These are phyloP conservation scores for Macadamia integrifolia DNA, from an alignment of 164 flowering plant genomes.

Conservation along the genomic window DNA sequence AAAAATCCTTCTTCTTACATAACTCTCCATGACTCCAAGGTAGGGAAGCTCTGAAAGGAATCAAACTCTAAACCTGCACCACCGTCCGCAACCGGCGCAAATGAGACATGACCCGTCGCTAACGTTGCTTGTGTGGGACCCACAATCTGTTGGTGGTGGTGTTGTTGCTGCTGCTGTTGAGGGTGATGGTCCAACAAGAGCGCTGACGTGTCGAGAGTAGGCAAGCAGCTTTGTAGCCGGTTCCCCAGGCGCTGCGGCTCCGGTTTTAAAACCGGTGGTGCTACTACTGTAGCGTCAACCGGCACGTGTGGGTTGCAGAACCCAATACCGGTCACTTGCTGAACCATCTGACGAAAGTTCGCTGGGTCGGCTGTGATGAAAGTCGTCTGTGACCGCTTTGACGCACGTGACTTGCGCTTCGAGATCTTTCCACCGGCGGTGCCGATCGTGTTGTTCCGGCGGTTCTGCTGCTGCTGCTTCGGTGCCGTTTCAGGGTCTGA, in stretches of 20 bases:
- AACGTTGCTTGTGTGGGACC: constrained; percentile 8
- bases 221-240: constrained; percentile 34
- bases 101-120: constrained; percentile 7
- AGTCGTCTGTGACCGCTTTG: constrained; percentile 72
- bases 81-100: constrained; percentile 14
- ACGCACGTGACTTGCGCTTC: constrained; percentile 74
- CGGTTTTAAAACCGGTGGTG: constrained; percentile 49
- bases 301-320: constrained; percentile 27
- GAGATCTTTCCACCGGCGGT: constrained; percentile 34
- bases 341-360: constrained; percentile 96
- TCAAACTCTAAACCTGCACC: constrained; percentile 36
- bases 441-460: constrained; percentile 1
- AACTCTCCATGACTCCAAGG: constrained; percentile 83
- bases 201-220: constrained; percentile 78
- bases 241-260: constrained; percentile 53
- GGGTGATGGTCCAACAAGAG: constrained; percentile 41
- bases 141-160: constrained; percentile 1
- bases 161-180: constrained; percentile 9
- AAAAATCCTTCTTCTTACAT: constrained; percentile 21
- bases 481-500: constrained; percentile 36
- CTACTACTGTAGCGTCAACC: neutral
- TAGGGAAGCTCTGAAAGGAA: constrained; percentile 55
- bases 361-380: constrained; percentile 84
- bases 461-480: constrained; percentile 11
- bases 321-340: constrained; percentile 81